phyloP scores from a whole-genome alignment of 2,329 filamentous ascomycete genomes.

The Microcyclospora pomicola region DNA sequence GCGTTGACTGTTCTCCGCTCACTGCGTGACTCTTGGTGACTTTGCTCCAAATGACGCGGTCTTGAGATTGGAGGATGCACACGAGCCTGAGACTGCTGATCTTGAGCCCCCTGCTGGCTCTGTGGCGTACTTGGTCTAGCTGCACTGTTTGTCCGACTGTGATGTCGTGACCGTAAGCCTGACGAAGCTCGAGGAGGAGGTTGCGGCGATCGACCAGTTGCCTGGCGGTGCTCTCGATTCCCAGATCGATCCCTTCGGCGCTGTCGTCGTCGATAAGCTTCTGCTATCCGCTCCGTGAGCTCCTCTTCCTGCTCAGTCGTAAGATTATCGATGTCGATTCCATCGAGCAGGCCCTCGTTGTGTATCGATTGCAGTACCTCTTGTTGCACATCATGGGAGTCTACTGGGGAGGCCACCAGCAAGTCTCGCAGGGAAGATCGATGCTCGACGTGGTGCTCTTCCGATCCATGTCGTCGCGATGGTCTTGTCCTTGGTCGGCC shows the following conservation, averaged over 20 bases:
- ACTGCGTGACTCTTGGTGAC: slow-evolving; percentile 17
- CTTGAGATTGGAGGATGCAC: slow-evolving; percentile 31
- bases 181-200: background rate
- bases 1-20: slow-evolving; percentile 33
- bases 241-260: slow-evolving; percentile 32
- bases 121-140: slow-evolving; percentile 2
- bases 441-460: slow-evolving; percentile 50
- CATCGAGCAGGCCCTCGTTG: slow-evolving; percentile 74
- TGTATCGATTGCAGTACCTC: slow-evolving; percentile 83
- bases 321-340: slow-evolving; percentile 76
- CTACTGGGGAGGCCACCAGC: slow-evolving; percentile 65
- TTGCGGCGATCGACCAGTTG: slow-evolving; percentile 2
- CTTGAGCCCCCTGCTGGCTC: slow-evolving; percentile 1
- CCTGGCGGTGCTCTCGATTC: slow-evolving; percentile 10
- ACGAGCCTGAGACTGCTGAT: slow-evolving; percentile 19
- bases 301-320: slow-evolving; percentile 76
- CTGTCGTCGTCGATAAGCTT: slow-evolving; percentile 70
- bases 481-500: slow-evolving; percentile 10
- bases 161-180: slow-evolving; percentile 7
- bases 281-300: slow-evolving; percentile 77
- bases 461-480: background rate
- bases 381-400: slow-evolving; percentile 64
- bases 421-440: slow-evolving; percentile 79
- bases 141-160: slow-evolving; percentile 23
- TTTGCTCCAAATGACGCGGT: slow-evolving; percentile 32